Evolutionary conservation across 2,329 filamentous ascomycete genomes (phyloP).

Genomic region (Colletotrichum aenigma): DNA sequence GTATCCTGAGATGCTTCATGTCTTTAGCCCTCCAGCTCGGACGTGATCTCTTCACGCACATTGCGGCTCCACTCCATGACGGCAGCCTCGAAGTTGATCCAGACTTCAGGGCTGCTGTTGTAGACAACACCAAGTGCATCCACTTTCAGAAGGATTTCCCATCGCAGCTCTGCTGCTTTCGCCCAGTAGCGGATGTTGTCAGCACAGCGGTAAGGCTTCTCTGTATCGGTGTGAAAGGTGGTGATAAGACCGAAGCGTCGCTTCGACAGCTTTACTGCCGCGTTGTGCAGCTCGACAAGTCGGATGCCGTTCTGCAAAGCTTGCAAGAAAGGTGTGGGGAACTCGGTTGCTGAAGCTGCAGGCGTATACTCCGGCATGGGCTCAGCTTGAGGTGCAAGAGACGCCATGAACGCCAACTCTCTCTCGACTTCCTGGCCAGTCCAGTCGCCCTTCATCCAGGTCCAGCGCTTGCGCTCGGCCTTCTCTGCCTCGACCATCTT

Average conservation of each 20-base stretch:
- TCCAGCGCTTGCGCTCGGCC: conserved; percentile 74
- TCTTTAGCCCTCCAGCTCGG: conserved; percentile 54
- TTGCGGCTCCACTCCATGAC: conserved; percentile 82
- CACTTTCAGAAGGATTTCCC: conserved; percentile 83
- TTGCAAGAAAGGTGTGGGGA: conserved; percentile 75
- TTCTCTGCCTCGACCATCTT: conserved; percentile 75
- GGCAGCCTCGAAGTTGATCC: conserved; percentile 83
- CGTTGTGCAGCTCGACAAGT: conserved; percentile 88
- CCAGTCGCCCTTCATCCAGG: conserved; percentile 84
- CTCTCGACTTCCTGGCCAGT: conserved; percentile 73
- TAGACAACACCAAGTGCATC: conserved; percentile 89
- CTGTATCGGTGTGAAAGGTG: conserved; percentile 87
- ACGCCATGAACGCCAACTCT: conserved; percentile 81
- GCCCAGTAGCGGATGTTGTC: conserved; percentile 96
- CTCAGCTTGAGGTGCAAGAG: conserved; percentile 67
- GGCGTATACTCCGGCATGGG: conserved; percentile 73
- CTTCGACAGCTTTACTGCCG: conserved; percentile 81
- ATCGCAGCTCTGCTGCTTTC: conserved; percentile 93
- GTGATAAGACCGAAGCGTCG: conserved; percentile 90
- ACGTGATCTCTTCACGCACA: conserved; percentile 82
- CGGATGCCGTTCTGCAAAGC: conserved; percentile 79
- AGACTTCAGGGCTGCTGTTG: conserved; percentile 70
- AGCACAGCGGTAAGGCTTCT: conserved; percentile 90
- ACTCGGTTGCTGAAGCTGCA: conserved; percentile 39
- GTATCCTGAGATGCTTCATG: neutral